Percentiles rank a stretch among this genome's conserved stretches.
Evolutionary conservation across 192 early-diverging fungal species (phyloP).

Genomic region (Coemansia umbellata): DNA sequence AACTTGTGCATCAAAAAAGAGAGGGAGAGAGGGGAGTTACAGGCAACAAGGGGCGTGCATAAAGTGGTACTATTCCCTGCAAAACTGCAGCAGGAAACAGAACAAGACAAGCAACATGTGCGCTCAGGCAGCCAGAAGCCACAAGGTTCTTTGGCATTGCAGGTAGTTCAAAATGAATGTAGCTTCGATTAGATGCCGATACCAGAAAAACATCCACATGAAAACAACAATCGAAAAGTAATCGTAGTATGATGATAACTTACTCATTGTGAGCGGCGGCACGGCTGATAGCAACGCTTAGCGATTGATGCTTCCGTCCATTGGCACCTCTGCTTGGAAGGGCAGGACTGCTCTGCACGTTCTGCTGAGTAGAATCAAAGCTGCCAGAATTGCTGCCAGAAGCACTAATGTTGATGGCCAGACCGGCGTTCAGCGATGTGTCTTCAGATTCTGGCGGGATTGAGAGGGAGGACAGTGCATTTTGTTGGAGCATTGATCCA

Average conservation of each 20-base stretch:
- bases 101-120: no score
- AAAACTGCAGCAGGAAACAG: no score
- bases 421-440: constrained; percentile 11
- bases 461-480: constrained; percentile 28
- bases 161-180: no score
- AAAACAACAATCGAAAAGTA: neutral
- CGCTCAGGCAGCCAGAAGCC: no score
- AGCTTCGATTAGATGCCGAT: no score
- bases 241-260: constrained; percentile 11
- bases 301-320: constrained; percentile 41
- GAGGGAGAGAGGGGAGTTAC: constrained; percentile 13
- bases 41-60: constrained; percentile 33
- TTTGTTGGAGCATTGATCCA: neutral
- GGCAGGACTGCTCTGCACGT: constrained; percentile 20
- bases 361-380: neutral
- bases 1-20: neutral
- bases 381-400: neutral
- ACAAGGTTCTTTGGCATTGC: no score
- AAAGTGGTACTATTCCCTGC: constrained; percentile 25
- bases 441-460: constrained; percentile 25
- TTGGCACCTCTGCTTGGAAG: constrained; percentile 2
- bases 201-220: no score
- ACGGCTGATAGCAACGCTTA: constrained; percentile 39
- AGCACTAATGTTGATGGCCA: constrained; percentile 9
- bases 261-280: constrained; percentile 30